Conservation (phyloP, 2,329 filamentous ascomycete species). For the Mycocentrospora acerina region DNA sequence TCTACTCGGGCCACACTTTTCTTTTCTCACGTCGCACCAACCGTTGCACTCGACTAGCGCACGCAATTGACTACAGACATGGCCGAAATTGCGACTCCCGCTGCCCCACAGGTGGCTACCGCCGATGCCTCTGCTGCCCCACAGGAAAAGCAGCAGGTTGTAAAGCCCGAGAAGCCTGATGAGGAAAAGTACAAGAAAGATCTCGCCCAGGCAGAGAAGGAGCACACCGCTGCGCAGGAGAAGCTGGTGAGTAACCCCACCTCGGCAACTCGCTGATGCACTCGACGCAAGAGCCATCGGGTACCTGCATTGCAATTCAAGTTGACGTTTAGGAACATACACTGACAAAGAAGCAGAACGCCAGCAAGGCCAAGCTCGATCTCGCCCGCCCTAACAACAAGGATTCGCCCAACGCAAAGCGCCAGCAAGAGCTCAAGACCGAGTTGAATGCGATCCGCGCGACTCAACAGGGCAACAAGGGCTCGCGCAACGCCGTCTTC, state of each 20-base stretch:
- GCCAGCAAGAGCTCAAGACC: slow-evolving; percentile 79
- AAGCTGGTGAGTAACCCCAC: slow-evolving; percentile 56
- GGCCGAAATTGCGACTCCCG: slow-evolving; percentile 42
- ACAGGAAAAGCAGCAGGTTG: slow-evolving; percentile 40
- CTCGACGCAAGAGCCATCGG: slow-evolving; percentile 8
- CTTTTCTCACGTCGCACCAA: slow-evolving; percentile 5
- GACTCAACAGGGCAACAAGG: slow-evolving; percentile 87
- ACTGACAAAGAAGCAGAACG: slow-evolving; percentile 60
- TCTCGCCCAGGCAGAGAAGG: slow-evolving; percentile 82
- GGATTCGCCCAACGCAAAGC: slow-evolving; percentile 77
- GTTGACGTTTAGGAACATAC: neutral
- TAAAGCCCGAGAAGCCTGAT: slow-evolving; percentile 82
- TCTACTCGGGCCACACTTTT: neutral
- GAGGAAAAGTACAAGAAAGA: slow-evolving; percentile 79
- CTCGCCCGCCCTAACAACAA: slow-evolving; percentile 78
- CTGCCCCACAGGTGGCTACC: slow-evolving; percentile 38
- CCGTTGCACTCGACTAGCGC: slow-evolving; percentile 15
- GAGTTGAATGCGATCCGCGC: slow-evolving; percentile 82
- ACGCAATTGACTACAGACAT: slow-evolving; percentile 29
- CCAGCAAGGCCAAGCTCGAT: slow-evolving; percentile 86
- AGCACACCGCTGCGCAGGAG: slow-evolving; percentile 75
- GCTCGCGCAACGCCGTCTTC: slow-evolving; percentile 71
- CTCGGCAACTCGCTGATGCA: slow-evolving; percentile 5
- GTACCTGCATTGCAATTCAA: slow-evolving; percentile 15
- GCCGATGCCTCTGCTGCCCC: slow-evolving; percentile 30